Evolutionary conservation across 805 yeast species (phyloP).

Genomic region (Kazachstania kunashirensis): DNA sequence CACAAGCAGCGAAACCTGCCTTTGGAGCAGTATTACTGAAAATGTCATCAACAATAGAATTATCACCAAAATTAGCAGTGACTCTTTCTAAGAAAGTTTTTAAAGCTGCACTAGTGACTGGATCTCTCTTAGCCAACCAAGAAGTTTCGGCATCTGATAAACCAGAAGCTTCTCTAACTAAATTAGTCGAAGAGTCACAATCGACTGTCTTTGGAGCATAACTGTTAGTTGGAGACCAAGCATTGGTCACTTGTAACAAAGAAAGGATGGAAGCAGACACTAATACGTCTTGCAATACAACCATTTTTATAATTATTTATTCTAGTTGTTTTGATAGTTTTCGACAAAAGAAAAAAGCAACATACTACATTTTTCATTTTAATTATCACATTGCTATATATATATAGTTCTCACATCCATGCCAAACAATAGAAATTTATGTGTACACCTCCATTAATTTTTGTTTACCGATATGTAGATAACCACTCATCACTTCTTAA

Average conservation of each 20-base stretch:
- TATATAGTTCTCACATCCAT: too few species aligned
- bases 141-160: conserved; percentile 37
- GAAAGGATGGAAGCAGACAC: neutral
- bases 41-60: conserved; percentile 11
- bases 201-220: conserved; percentile 51
- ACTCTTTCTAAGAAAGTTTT: conserved; percentile 38
- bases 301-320: neutral
- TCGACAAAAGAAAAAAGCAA: too few species aligned
- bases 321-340: too few species aligned
- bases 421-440: too few species aligned
- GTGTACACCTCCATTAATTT: too few species aligned
- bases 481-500: too few species aligned
- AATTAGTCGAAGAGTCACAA: conserved; percentile 36
- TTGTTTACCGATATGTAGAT: too few species aligned
- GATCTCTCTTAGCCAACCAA: conserved; percentile 42
- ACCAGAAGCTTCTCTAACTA: conserved; percentile 37
- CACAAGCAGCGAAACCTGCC: conserved; percentile 61
- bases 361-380: too few species aligned
- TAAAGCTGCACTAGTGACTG: conserved; percentile 36
- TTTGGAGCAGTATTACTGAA: conserved; percentile 27
- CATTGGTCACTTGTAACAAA: conserved; percentile 5
- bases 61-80: conserved; percentile 17
- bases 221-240: conserved; percentile 36
- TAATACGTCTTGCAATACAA: neutral
- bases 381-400: too few species aligned